Evolutionary conservation across 192 early-diverging fungal genomes (phyloP), one percentile per base, ranked within the genome.

Genomic region (Umbelopsis sp.): DNA sequence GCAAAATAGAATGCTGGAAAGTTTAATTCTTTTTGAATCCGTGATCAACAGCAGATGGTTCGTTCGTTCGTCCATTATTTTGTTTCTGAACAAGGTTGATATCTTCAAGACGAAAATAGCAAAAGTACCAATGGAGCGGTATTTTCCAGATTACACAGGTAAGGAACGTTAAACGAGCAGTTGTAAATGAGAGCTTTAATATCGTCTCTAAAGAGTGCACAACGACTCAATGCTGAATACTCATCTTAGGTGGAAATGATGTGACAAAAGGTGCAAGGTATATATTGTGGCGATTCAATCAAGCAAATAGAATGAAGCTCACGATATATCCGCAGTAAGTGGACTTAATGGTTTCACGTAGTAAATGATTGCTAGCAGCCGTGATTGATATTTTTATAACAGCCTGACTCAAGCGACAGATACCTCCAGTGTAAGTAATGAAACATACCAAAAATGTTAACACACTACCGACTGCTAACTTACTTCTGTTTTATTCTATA

Each of bases 331-430:
- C 93, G 52, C 93, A 93, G 87, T 90, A 84, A 80, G 88, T 59
- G 12, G 3, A 20, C 5, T 20, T 29, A 32, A 31, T 25, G 29
- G 11, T 31, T 32, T 21, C 7, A 49, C 43, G 24, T 52, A 6
- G 3, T 47, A 41, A 70, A 34, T 49, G 34, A 47, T 1, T 67
- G 22, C 32, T 32, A 26, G 56, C 38, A 41, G 8, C 7, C 36
- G 8, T n/a, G 45, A 50, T 36, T 72, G 10, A 21, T 56, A 29
- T 45, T 17, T 2, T 17, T 32, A 36, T 53, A 44, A 36, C 66
- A 89, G 88, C 78, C 80, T 96, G 62, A 96, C 95, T 16, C 93
- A 94, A 79, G 95, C 94, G 14, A 96, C 95, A 7, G 94, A 96
- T 80, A 96, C 95, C 20, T 88, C 91, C 71, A 96, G 95, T 84